phyloP scores from a whole-genome alignment of 1,139 yeast species.

The Diutina siamensis region DNA sequence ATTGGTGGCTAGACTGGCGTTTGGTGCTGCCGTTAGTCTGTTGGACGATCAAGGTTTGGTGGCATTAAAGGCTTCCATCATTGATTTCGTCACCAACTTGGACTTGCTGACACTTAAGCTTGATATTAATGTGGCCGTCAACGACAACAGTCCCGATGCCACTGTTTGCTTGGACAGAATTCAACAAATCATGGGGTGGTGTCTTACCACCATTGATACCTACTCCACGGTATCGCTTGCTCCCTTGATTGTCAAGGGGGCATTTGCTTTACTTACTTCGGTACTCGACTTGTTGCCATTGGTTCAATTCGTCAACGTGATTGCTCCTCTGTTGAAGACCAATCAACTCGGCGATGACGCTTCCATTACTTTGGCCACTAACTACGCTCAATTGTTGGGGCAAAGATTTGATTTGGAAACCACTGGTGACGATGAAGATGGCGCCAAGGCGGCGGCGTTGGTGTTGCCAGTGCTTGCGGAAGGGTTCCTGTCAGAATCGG shows the following conservation, averaged over 20 bases:
- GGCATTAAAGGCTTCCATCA: constrained; percentile 37
- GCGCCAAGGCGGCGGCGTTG: constrained; percentile 24
- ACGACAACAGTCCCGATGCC: constrained; percentile 23
- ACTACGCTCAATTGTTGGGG: constrained; percentile 49
- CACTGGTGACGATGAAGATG: constrained; percentile 31
- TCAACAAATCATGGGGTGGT: constrained; percentile 28
- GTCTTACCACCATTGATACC: constrained; percentile 25
- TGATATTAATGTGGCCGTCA: constrained; percentile 48
- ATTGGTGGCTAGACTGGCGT: constrained; percentile 45
- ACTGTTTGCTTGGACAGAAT: constrained; percentile 27
- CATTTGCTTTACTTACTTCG: constrained; percentile 43
- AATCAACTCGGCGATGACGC: constrained; percentile 14
- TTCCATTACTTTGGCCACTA: constrained; percentile 32
- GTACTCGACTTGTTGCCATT: constrained; percentile 66
- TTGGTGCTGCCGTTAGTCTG: constrained; percentile 49
- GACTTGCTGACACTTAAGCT: constrained; percentile 30
- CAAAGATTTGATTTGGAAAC: constrained; percentile 61
- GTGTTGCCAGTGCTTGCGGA: constrained; percentile 38
- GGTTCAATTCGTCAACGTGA: constrained; percentile 54
- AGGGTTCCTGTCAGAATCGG: constrained; percentile 30
- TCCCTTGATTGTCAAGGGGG: constrained; percentile 15
- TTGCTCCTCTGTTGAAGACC: constrained; percentile 38
- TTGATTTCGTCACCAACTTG: constrained; percentile 41
- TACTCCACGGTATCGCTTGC: constrained; percentile 12
- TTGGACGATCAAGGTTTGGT: constrained; percentile 38